These are phyloP conservation scores for Leucosporidium yakuticum DNA, from an alignment of 768 basidiomycete genomes.

Conservation along the genomic window DNA sequence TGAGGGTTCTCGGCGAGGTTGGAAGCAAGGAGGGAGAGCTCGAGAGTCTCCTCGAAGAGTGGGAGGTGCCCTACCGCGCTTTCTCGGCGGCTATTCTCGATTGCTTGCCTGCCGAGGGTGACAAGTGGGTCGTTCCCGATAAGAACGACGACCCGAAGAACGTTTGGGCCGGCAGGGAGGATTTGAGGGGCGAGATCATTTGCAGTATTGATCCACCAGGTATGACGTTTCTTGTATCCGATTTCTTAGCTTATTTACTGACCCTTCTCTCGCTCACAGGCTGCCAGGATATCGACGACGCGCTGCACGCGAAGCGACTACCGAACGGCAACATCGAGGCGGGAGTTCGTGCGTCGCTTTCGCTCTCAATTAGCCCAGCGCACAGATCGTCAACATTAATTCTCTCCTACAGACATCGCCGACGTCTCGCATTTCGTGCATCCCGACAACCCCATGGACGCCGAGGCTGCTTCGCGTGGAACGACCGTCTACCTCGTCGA, in stretches of 20 bases:
- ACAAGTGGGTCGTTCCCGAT: constrained; percentile 82
- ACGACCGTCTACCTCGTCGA: constrained; percentile 98
- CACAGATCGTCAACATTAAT: no score
- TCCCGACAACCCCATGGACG: constrained; percentile 91
- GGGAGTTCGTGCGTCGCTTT: constrained; percentile 77
- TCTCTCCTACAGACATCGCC: constrained; percentile 81
- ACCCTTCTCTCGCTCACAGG: constrained; percentile 48
- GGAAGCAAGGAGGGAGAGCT: constrained; percentile 96
- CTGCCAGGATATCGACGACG: constrained; percentile 98
- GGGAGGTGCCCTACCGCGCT: constrained; percentile 89
- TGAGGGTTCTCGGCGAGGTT: constrained; percentile 79
- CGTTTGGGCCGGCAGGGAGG: constrained; percentile 77
- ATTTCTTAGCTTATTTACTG: constrained; percentile 5
- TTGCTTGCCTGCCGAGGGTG: constrained; percentile 83
- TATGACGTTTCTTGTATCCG: constrained; percentile 42
- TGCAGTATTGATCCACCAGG: constrained; percentile 98
- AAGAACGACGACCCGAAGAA: constrained; percentile 51
- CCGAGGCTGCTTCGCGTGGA: constrained; percentile 87
- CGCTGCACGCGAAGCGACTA: constrained; percentile 77
- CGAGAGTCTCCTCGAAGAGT: constrained; percentile 86
- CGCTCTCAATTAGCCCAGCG: no score
- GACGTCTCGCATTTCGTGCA: constrained; percentile 96
- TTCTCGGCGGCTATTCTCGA: constrained; percentile 93
- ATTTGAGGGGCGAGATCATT: constrained; percentile 74
- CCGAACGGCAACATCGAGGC: constrained; percentile 94